Conservation (phyloP, 768 basidiomycete species). For the Phylloporus sp. region DNA sequence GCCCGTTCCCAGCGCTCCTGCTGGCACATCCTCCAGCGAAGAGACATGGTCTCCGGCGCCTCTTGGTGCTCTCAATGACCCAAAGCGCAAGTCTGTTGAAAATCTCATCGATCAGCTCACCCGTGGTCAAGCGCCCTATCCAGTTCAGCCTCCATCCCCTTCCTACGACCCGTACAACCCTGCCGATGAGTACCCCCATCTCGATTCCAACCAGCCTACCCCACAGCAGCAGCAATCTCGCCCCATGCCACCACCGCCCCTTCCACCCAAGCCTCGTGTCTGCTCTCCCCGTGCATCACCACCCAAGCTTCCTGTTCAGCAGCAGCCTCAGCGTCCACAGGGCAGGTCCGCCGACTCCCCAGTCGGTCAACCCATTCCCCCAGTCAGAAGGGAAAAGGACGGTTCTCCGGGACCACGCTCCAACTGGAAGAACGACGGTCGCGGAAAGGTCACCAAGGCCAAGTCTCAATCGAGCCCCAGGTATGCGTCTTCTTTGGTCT, state of each 20-base stretch:
- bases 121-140: constrained; percentile 37
- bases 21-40: constrained; percentile 44
- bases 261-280: constrained; percentile 54
- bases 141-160: constrained; percentile 37
- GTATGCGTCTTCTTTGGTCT: constrained; percentile 33
- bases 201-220: constrained; percentile 28
- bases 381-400: constrained; percentile 59
- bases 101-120: constrained; percentile 75
- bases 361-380: constrained; percentile 38
- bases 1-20: constrained; percentile 48
- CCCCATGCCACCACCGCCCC: constrained; percentile 49
- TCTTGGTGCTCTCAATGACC: constrained; percentile 33
- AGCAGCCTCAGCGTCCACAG: constrained; percentile 41
- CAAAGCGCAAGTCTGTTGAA: constrained; percentile 81
- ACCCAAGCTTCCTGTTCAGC: constrained; percentile 53
- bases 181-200: constrained; percentile 46
- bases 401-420: constrained; percentile 63
- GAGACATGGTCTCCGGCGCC: constrained; percentile 52
- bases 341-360: constrained; percentile 51
- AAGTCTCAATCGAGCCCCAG: constrained; percentile 56
- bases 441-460: constrained; percentile 37
- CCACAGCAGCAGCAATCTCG: constrained; percentile 33
- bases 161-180: constrained; percentile 34
- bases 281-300: constrained; percentile 64
- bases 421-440: constrained; percentile 33